These are phyloP conservation scores for Alternaria conjuncta DNA, from an alignment of 2,329 filamentous ascomycete genomes.

Conservation along the genomic window DNA sequence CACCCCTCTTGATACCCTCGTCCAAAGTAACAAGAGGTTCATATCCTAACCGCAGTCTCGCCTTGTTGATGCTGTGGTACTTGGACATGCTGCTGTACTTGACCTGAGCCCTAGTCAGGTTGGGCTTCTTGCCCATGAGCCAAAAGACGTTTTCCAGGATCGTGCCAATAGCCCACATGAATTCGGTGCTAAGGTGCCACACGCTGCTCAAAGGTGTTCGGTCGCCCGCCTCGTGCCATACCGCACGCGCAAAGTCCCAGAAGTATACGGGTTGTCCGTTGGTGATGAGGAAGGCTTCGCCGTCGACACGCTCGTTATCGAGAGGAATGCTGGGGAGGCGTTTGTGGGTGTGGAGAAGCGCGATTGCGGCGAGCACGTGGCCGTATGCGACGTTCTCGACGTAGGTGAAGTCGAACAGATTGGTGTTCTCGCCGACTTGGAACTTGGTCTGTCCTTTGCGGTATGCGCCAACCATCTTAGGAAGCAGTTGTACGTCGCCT, in stretches of 20 bases:
- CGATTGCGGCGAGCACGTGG: conserved; percentile 58
- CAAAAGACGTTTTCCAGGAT: conserved; percentile 56
- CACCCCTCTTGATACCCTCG: conserved; percentile 63
- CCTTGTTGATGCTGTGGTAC: conserved; percentile 80
- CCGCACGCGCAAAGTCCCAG: conserved; percentile 57
- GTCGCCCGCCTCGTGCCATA: conserved; percentile 55
- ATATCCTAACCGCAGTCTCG: conserved; percentile 73
- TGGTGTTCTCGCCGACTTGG: conserved; percentile 59
- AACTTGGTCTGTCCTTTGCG: conserved; percentile 57
- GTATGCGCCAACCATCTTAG: conserved; percentile 54
- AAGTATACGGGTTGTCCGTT: conserved; percentile 59
- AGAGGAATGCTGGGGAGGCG: conserved; percentile 48
- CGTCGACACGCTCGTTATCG: conserved; percentile 55
- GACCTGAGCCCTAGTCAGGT: conserved; percentile 57
- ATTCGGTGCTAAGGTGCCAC: conserved; percentile 52
- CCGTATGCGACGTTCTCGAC: conserved; percentile 60
- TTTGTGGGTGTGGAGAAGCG: conserved; percentile 55
- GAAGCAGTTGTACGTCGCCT: conserved; percentile 55
- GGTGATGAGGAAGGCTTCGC: conserved; percentile 60
- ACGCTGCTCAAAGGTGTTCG: conserved; percentile 47
- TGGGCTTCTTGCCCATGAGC: conserved; percentile 54
- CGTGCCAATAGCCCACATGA: conserved; percentile 52
- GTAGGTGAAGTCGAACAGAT: conserved; percentile 62
- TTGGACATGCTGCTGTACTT: conserved; percentile 75
- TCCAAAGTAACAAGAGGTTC: conserved; percentile 69